Base-by-base conservation (phyloP, 129 eudicot genomes). In the Sambucus nigra region DNA sequence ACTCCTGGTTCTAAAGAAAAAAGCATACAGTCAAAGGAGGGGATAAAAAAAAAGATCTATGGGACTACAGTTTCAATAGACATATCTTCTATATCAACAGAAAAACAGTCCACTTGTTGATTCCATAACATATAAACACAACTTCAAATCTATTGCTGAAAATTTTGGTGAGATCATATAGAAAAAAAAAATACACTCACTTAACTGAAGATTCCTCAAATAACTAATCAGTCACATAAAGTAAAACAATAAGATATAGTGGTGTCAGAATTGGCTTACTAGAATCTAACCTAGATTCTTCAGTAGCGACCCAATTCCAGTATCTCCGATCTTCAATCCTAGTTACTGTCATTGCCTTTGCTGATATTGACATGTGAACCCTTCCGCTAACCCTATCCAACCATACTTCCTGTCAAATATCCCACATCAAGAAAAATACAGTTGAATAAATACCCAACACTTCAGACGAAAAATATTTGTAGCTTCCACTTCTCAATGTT, bases 301-400 rank as follows among this genome's bases (percentile, higher is more conserved):
- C 88, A 0, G 97, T 81, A 14, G 86, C 80, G 53, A 84, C 67
- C 76, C 97, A 79, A 58, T 66, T 88, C 97, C 97, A 88, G 69
- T 88, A 81, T 58, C 97, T 75, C 59, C 97, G 75, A 64, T 88
- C 97, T 47, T 84, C 97, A 21, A 84, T 81, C 64, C 94, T 89
- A 5, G 86, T 83, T 33, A 83, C 80, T 12, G 71, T 32, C 85
- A 87, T 68, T 35, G 75, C 75, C 51, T 71, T 81, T 5, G 97
- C 64, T 7, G 95, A 75, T 48, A 84, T 71, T 0, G 97, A 76
- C 72, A 81, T 61, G 80, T 93, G 81, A 64, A 84, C 82, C 49
- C 82, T 81, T 59, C 97, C 95, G 7, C 77, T 70, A 69, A 70
- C 69, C 58, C 68, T 88, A 77, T 88, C 97, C 76, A 88, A 48